phyloP scores from a whole-genome alignment of 1,139 yeast species.

The Suhomyces maxii region DNA sequence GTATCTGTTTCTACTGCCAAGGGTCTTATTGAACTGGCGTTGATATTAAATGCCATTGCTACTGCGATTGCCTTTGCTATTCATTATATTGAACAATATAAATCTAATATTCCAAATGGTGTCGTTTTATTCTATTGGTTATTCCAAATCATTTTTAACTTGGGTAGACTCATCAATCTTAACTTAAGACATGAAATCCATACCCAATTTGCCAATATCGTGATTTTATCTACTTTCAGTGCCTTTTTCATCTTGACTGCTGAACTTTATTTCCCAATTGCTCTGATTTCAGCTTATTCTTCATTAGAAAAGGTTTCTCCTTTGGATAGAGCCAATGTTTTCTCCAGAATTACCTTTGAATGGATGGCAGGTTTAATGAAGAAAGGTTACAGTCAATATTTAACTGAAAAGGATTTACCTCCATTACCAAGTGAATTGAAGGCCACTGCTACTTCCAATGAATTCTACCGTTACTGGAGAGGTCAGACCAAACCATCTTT shows the following conservation, averaged over 20 bases:
- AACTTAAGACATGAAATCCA: conserved; percentile 46
- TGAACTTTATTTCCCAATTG: conserved; percentile 52
- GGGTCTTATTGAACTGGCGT: conserved; percentile 48
- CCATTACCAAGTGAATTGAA: conserved; percentile 67
- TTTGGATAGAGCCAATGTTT: conserved; percentile 78
- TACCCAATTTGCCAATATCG: conserved; percentile 40
- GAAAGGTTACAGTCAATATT: conserved; percentile 71
- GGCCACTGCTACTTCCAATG: conserved; percentile 49
- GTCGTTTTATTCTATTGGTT: conserved; percentile 78
- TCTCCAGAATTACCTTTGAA: conserved; percentile 74
- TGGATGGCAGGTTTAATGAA: conserved; percentile 96
- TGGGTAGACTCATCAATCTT: conserved; percentile 44
- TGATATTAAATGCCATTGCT: conserved; percentile 39
- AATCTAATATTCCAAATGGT: conserved; percentile 66
- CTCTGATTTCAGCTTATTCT: conserved; percentile 40
- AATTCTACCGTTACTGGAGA: conserved; percentile 65
- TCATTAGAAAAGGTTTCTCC: conserved; percentile 52
- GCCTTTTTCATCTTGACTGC: conserved; percentile 51
- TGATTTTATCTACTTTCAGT: conserved; percentile 49
- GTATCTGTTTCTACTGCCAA: conserved; percentile 21
- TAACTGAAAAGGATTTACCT: conserved; percentile 80
- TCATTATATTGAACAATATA: conserved; percentile 72
- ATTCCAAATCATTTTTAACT: conserved; percentile 45
- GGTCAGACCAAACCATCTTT: conserved; percentile 57
- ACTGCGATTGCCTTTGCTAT: conserved; percentile 53